phyloP scores from a whole-genome alignment of 257 asterid species.

The Schizonepeta tenuifolia region DNA sequence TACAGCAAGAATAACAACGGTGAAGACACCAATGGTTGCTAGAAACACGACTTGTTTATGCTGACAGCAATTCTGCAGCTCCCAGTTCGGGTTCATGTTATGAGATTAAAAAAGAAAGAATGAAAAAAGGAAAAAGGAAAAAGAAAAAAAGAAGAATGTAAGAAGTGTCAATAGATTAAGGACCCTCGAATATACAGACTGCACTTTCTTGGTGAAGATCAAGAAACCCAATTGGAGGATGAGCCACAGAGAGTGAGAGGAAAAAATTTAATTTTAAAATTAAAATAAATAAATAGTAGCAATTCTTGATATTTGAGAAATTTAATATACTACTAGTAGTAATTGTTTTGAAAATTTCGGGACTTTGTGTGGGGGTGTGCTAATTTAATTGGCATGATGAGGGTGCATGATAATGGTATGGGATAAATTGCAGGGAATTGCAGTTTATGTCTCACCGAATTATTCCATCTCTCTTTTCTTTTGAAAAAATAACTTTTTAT shows the following conservation, averaged over 20 bases:
- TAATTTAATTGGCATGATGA: conserved; percentile 15
- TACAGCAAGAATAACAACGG: conserved; percentile 73
- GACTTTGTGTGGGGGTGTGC: conserved; percentile 4
- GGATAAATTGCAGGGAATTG: conserved; percentile 22
- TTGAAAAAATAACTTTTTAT: not conserved
- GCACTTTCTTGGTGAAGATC: not conserved
- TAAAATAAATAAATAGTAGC: not conserved
- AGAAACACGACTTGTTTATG: conserved; percentile 71
- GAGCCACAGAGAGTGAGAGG: not conserved
- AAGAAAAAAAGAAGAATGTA: not conserved
- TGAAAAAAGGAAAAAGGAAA: not conserved
- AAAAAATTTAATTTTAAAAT: not conserved
- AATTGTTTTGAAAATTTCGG: conserved; percentile 23
- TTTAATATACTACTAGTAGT: no score
- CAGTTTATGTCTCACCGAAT: conserved; percentile 24
- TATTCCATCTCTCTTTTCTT: not conserved
- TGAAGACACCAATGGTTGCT: conserved; percentile 66
- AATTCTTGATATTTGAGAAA: conserved; percentile 22
- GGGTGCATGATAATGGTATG: conserved; percentile 29
- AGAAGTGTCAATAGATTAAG: not conserved
- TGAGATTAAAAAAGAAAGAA: not conserved
- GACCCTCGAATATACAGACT: conserved; percentile 21
- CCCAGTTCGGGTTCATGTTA: conserved; percentile 77
- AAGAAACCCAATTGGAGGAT: conserved; percentile 28
- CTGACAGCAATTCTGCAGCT: conserved; percentile 70